These are phyloP conservation scores for Schoenoplectus triqueter DNA, from an alignment of 202 grass and related monocot species.

Conservation along the genomic window DNA sequence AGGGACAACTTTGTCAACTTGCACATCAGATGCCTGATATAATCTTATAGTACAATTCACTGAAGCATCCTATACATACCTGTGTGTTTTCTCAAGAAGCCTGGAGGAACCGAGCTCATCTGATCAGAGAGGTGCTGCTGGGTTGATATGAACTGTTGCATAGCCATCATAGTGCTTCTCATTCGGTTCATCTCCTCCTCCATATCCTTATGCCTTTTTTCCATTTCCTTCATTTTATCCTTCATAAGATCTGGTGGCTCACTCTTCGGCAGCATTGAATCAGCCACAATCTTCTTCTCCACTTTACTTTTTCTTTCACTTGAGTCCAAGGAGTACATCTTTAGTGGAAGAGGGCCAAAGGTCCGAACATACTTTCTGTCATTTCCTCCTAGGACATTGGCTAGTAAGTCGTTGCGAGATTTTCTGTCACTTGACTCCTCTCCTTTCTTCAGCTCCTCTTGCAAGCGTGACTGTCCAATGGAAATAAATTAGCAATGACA, in stretches of 20 bases:
- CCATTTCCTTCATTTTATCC: constrained; percentile 63
- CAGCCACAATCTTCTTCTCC: constrained; percentile 30
- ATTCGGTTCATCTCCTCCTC: constrained; percentile 43
- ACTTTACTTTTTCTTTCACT: not conserved
- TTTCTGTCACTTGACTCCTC: not conserved
- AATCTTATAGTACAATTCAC: not conserved
- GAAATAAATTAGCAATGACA: not conserved
- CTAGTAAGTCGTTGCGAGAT: not conserved
- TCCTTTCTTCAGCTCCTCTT: constrained; percentile 1
- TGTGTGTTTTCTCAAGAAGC: not conserved
- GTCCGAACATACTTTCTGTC: not conserved
- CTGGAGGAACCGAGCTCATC: not conserved
- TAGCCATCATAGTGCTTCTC: constrained; percentile 34
- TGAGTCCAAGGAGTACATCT: not conserved
- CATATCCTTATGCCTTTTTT: constrained; percentile 51
- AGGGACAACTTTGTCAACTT: not conserved
- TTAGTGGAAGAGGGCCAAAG: not conserved
- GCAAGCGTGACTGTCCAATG: not conserved
- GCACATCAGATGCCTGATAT: not conserved
- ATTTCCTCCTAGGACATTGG: constrained; percentile 16
- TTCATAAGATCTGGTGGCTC: constrained; percentile 41
- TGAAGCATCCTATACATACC: not conserved
- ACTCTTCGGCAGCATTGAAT: constrained; percentile 48
- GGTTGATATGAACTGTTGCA: constrained; percentile 20
- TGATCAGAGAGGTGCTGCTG: constrained; percentile 15